These are phyloP conservation scores for Panicum hallii DNA, from an alignment of 202 grass and related monocot species.

Conservation along the genomic window DNA sequence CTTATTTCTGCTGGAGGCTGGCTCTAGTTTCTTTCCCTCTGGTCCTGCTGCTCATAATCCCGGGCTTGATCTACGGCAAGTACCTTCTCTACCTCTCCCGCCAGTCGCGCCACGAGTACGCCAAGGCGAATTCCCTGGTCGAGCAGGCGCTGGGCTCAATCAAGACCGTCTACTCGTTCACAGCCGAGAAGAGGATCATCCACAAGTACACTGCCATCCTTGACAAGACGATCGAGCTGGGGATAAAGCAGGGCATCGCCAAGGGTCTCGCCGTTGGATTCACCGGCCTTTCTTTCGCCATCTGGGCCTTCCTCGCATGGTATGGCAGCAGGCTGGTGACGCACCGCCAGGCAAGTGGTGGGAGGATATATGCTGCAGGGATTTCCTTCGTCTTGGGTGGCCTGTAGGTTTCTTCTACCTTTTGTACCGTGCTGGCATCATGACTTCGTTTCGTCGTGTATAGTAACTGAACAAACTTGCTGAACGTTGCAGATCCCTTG, in stretches of 20 bases:
- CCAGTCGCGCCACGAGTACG: constrained; percentile 60
- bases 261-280: constrained; percentile 91
- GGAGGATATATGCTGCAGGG: constrained; percentile 91
- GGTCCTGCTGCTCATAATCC: constrained; percentile 87
- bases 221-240: constrained; percentile 81
- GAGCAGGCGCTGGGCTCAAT: constrained; percentile 87
- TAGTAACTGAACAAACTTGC: constrained; percentile 10
- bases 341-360: constrained; percentile 82
- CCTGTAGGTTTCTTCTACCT: constrained; percentile 62
- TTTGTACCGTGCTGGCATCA: constrained; percentile 2
- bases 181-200: constrained; percentile 80
- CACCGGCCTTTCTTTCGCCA: constrained; percentile 84
- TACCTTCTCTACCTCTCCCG: constrained; percentile 87
- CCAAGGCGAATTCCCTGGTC: constrained; percentile 72
- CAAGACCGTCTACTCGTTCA: constrained; percentile 97
- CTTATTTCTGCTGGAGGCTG: constrained; percentile 97
- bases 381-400: constrained; percentile 97
- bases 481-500: constrained; percentile 80
- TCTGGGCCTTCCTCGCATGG: constrained; percentile 98
- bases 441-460: constrained; percentile 25
- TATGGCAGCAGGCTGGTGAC: constrained; percentile 87
- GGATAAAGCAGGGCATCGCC: constrained; percentile 92
- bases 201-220: constrained; percentile 73
- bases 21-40: constrained; percentile 88
- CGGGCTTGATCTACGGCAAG: constrained; percentile 93